phyloP scores from a whole-genome alignment of 495 filamentous ascomycete species.

The Daldinia decipiens region DNA sequence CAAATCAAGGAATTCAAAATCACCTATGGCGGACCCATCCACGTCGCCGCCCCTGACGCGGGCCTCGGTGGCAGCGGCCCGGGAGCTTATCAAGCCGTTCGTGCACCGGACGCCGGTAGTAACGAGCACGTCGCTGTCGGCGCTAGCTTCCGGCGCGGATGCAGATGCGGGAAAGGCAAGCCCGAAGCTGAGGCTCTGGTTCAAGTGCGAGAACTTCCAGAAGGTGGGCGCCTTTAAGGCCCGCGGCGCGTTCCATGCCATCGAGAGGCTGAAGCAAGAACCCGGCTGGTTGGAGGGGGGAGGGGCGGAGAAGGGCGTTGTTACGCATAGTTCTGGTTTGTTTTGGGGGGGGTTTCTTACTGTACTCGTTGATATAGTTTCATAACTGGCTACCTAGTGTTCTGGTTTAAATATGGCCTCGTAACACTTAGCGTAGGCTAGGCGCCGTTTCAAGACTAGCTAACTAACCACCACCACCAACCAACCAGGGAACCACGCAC shows the following conservation, averaged over 20 bases:
- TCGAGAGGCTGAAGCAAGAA: conserved; percentile 74
- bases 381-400: too few species aligned
- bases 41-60: conserved; percentile 71
- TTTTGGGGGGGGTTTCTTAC: too few species aligned
- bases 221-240: conserved; percentile 94
- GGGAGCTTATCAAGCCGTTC: conserved; percentile 74
- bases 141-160: conserved; percentile 74
- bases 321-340: conserved; percentile 90
- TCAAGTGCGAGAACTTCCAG: conserved; percentile 97
- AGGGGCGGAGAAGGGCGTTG: conserved; percentile 71
- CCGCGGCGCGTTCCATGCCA: conserved; percentile 88
- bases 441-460: too few species aligned
- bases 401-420: neutral
- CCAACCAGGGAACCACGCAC: conserved; percentile 89
- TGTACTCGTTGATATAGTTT: too few species aligned
- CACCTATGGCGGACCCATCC: conserved; percentile 60
- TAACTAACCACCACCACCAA: neutral
- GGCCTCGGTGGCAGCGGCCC: conserved; percentile 72
- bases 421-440: too few species aligned
- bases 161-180: conserved; percentile 47
- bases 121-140: conserved; percentile 77
- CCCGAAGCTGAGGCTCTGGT: conserved; percentile 80
- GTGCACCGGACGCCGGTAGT: conserved; percentile 87
- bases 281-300: conserved; percentile 66
- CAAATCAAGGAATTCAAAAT: neutral